phyloP scores from a whole-genome alignment of 1,284 basidiomycete species.

The Hymenochaete sp. region DNA sequence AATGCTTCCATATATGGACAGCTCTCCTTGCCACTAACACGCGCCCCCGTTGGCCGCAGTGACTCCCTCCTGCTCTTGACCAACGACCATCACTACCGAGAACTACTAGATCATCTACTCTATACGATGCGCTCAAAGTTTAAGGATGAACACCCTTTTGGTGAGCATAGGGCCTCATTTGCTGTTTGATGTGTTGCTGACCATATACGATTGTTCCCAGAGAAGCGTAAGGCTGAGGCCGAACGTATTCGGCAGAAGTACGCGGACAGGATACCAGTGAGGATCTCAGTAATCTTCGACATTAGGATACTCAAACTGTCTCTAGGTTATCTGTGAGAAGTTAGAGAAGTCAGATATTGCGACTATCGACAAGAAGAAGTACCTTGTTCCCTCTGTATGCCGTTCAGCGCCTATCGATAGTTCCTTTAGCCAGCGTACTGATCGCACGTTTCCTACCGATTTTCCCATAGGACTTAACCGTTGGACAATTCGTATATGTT shows the following conservation, averaged over 20 bases:
- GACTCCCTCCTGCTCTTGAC: constrained; percentile 14
- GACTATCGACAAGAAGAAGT: constrained; percentile 99
- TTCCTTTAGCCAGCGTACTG: constrained; percentile 19
- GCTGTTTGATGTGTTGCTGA: constrained; percentile 6
- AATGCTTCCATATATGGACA: constrained; percentile 6
- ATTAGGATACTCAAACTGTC: constrained; percentile 18
- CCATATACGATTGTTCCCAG: constrained; percentile 36
- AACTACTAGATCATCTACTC: constrained; percentile 4
- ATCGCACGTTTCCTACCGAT: constrained; percentile 18
- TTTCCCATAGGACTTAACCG: constrained; percentile 78
- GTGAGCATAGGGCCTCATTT: constrained; percentile 41
- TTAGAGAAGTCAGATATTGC: constrained; percentile 98
- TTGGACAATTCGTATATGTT: constrained; percentile 99
- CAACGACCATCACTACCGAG: constrained; percentile 6
- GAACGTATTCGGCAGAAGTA: constrained; percentile 99
- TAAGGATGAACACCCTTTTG: constrained; percentile 99
- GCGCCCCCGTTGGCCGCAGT: constrained; percentile 10
- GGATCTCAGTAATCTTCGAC: constrained; percentile 29
- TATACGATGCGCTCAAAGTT: constrained; percentile 88
- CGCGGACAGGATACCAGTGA: constrained; percentile 92
- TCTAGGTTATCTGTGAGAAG: constrained; percentile 98
- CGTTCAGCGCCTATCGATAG: constrained; percentile 3
- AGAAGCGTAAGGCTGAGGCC: constrained; percentile 97
- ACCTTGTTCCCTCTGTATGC: constrained; percentile 90
- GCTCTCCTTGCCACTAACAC: constrained; percentile 8